Evolutionary conservation across 1,139 yeast genomes (phyloP), one percentile per base, ranked within the genome.

Genomic region (Groenewaldozyma auringiensis): DNA sequence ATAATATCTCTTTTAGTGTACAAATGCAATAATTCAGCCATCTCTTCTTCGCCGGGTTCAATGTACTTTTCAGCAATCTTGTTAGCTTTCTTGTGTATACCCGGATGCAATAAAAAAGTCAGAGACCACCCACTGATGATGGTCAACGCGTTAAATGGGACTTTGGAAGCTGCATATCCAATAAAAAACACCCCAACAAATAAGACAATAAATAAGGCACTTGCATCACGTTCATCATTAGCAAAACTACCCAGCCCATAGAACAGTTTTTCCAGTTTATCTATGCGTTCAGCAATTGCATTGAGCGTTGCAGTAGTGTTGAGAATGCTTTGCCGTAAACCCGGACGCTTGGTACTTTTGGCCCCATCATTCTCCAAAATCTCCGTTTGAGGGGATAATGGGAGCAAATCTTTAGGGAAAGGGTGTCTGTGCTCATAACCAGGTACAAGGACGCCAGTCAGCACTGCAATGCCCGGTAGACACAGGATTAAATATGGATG

Each of bases 381-480:
- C 3, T 32, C 42, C 27, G 35, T 43, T 20, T 43, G 40, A 1
- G 57, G 57, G 9, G 29, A 11, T 11, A 25, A 25, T 11, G 29
- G 29, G 20, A 53, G 41, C 35, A 49, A 36, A 17, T 49, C 42
- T 9, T 38, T 42, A 2, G 55, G 52, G 22, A 51, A 36, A 6
- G 60, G 95, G 60, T 87, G 95, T 45, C 87, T 70, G 45, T 74
- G 70, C 18, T 78, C 68, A 57, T 81, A 88, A 1, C 85, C 87
- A 0, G 94, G 92, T 1, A 83, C 68, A 67, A 87, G 70, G 1
- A 83, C 67, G 0, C 80, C 81, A 50, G 74, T 69, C 34, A 83
- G 60, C 3, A 85, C 48, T 43, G 70, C 73, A 1, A 81, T 51
- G 34, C 84, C 58, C 0, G 96, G 96, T 37, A 81, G 68, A 1